These are phyloP conservation scores for Ogataea wickerhamii DNA, from an alignment of 805 yeast genomes.

Conservation along the genomic window DNA sequence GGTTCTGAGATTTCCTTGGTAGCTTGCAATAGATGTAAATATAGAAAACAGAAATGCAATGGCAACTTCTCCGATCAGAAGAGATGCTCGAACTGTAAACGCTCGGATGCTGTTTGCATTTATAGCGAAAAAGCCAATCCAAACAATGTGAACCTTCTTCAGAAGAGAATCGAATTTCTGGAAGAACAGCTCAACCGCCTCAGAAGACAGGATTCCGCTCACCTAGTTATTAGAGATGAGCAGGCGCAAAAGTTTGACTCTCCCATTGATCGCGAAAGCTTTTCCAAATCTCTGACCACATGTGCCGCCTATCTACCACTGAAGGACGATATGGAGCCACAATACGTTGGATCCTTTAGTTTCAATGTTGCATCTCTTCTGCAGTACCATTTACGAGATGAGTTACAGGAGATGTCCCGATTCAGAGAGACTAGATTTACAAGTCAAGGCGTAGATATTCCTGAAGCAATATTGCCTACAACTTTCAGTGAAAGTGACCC, in stretches of 20 bases:
- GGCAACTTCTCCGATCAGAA: conserved; percentile 4
- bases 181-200: conserved; percentile 3
- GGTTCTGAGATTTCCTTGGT: neutral
- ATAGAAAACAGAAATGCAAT: conserved; percentile 13
- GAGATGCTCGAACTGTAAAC: conserved; percentile 8
- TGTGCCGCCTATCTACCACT: conserved; percentile 16
- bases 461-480: too few relatives aligned
- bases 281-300: conserved; percentile 6
- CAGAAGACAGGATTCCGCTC: neutral
- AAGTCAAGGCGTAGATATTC: too few relatives aligned
- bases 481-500: too few relatives aligned
- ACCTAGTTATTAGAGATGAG: neutral
- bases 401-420: conserved; percentile 1
- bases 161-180: conserved; percentile 6
- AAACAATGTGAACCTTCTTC: conserved; percentile 6
- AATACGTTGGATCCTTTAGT: conserved; percentile 14
- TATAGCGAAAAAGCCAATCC: conserved; percentile 9
- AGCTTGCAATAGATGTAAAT: conserved; percentile 14
- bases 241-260: neutral
- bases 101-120: conserved; percentile 8
- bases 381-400: conserved; percentile 7
- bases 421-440: neutral
- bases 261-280: conserved; percentile 1
- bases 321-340: conserved; percentile 18
- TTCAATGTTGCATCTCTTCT: conserved; percentile 14